phyloP scores from a whole-genome alignment of 179 eudicot genomes.

The Silene vulgaris region DNA sequence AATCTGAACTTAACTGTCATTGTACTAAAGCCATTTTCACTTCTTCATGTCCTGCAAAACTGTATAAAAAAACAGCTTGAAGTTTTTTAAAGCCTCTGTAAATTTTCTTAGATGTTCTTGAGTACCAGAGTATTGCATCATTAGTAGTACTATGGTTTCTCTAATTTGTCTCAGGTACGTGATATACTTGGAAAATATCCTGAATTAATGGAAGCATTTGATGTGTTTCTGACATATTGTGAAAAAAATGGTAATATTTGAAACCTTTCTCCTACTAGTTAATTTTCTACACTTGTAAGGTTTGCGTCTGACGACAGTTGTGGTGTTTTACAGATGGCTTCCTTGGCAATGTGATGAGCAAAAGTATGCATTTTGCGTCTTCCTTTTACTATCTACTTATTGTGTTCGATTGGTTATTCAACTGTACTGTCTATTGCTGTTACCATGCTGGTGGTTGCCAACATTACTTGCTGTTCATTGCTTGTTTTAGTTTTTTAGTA shows the following conservation, averaged over 20 bases:
- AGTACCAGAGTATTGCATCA: not conserved
- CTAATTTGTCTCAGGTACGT: slow-evolving; percentile 46
- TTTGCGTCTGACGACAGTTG: slow-evolving; percentile 22
- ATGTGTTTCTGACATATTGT: slow-evolving; percentile 68
- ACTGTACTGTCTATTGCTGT: not conserved
- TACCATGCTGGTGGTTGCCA: not conserved
- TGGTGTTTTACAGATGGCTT: slow-evolving; percentile 66
- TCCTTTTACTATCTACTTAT: not conserved
- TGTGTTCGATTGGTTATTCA: slow-evolving; percentile 10
- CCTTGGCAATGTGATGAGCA: slow-evolving; percentile 70
- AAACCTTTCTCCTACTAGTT: slow-evolving; percentile 11
- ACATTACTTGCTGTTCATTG: not conserved
- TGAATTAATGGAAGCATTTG: slow-evolving; percentile 81
- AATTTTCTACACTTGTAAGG: slow-evolving; percentile 7
- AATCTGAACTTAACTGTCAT: not conserved
- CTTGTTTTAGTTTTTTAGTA: not conserved
- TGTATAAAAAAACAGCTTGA: not conserved
- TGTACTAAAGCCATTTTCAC: not conserved
- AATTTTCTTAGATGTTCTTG: not conserved
- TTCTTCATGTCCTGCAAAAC: not conserved
- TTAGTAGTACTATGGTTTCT: not conserved
- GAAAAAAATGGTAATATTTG: slow-evolving; percentile 55
- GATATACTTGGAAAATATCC: slow-evolving; percentile 71
- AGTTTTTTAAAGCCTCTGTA: not conserved
- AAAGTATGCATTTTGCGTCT: slow-evolving; percentile 47